These are phyloP conservation scores for Oenanthe javanica DNA, from an alignment of 140 eudicot species.

Conservation along the genomic window DNA sequence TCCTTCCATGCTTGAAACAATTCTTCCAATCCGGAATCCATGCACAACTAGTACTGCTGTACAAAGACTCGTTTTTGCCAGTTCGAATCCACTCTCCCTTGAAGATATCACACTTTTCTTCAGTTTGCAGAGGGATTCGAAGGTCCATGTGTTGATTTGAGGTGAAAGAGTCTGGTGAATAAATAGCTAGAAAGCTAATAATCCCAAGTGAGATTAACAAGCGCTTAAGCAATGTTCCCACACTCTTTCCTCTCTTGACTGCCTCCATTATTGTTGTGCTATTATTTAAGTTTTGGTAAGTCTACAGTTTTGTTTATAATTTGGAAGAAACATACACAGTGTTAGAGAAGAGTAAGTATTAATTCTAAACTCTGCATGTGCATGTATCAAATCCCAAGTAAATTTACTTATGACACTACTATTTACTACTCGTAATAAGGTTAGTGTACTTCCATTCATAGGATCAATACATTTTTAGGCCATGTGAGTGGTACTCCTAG, in stretches of 20 bases:
- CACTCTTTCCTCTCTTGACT: background rate
- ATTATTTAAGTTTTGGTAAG: no score
- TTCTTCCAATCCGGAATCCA: constrained; percentile 11
- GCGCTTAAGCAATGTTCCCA: background rate
- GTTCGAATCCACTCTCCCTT: background rate
- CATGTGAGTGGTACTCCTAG: background rate
- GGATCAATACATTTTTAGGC: background rate
- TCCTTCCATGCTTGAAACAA: constrained; percentile 7
- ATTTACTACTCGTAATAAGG: background rate
- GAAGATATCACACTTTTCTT: background rate
- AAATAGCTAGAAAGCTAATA: background rate
- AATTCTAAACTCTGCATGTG: background rate
- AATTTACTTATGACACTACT: background rate
- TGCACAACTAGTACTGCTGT: background rate
- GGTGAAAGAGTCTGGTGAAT: background rate
- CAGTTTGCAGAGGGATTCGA: background rate
- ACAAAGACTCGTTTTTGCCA: background rate
- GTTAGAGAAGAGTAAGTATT: background rate
- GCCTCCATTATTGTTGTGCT: background rate
- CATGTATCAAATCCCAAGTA: constrained; percentile 6
- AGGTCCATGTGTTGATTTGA: background rate
- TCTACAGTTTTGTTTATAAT: background rate
- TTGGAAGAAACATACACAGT: background rate
- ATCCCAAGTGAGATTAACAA: background rate
- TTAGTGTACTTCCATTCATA: background rate